These are phyloP conservation scores for Goffeauzyma gilvescens DNA, from an alignment of 768 basidiomycete species.

Conservation along the genomic window DNA sequence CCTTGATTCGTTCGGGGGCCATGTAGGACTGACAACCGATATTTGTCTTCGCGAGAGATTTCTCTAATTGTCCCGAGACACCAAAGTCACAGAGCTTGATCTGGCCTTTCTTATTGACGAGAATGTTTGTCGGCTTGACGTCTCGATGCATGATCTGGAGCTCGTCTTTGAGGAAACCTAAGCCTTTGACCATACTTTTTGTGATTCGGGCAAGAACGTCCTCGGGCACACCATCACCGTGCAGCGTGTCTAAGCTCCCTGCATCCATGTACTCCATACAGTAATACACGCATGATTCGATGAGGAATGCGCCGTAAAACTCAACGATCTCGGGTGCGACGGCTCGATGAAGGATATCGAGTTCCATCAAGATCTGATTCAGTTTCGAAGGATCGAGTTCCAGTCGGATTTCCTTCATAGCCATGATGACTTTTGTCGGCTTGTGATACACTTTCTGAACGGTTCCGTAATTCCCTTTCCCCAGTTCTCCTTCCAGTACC, in stretches of 20 bases:
- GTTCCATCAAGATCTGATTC: constrained; percentile 94
- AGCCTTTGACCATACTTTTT: constrained; percentile 60
- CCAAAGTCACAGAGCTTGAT: constrained; percentile 97
- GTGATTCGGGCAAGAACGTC: constrained; percentile 67
- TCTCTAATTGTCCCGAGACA: constrained; percentile 94
- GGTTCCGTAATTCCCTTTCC: constrained; percentile 90
- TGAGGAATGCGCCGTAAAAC: constrained; percentile 97
- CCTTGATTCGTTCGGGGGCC: constrained; percentile 94
- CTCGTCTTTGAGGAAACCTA: constrained; percentile 88
- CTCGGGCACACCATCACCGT: constrained; percentile 46
- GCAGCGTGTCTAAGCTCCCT: constrained; percentile 74
- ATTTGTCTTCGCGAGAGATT: constrained; percentile 88
- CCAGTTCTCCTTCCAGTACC: constrained; percentile 76
- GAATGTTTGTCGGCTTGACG: constrained; percentile 84
- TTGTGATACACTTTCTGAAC: constrained; percentile 88
- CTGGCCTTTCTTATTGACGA: constrained; percentile 69
- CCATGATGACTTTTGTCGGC: constrained; percentile 89
- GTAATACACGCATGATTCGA: constrained; percentile 98
- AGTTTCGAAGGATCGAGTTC: constrained; percentile 85
- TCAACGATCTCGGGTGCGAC: constrained; percentile 82
- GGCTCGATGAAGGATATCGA: constrained; percentile 90
- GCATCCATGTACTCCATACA: constrained; percentile 99
- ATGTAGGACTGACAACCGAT: constrained; percentile 98
- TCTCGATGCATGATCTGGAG: constrained; percentile 73
- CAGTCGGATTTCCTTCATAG: constrained; percentile 99